Evolutionary conservation across 768 basidiomycete genomes (phyloP).

Genomic region (Tylopilus sp.): DNA sequence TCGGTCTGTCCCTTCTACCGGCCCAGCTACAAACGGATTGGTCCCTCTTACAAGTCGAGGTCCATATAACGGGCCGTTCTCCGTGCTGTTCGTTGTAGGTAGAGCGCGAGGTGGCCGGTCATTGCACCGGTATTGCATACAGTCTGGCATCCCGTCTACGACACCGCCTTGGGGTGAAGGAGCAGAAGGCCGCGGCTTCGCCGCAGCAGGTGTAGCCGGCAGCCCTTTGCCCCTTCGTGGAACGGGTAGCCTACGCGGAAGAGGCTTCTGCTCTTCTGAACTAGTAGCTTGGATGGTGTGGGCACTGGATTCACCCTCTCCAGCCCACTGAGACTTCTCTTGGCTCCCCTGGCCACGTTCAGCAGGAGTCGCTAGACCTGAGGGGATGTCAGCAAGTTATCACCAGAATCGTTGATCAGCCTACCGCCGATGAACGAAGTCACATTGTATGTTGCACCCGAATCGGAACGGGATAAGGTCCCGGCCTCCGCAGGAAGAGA

Average conservation of each 20-base stretch:
- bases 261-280: background rate
- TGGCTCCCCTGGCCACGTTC: constrained; percentile 9
- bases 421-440: constrained; percentile 67
- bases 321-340: constrained; percentile 4
- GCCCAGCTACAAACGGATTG: constrained; percentile 23
- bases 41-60: constrained; percentile 29
- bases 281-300: background rate
- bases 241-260: background rate
- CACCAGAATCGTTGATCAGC: constrained; percentile 12
- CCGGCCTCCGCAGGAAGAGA: constrained; percentile 11
- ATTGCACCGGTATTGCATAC: background rate
- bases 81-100: constrained; percentile 12
- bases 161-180: constrained; percentile 1
- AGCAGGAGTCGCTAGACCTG: constrained; percentile 35
- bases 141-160: background rate
- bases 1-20: constrained; percentile 12
- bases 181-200: background rate
- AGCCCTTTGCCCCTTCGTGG: background rate
- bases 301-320: constrained; percentile 3
- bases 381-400: constrained; percentile 1
- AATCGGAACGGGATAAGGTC: constrained; percentile 30
- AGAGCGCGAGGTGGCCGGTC: constrained; percentile 14
- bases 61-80: constrained; percentile 23
- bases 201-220: background rate
- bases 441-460: constrained; percentile 62